phyloP scores from a whole-genome alignment of 2,329 filamentous ascomycete species.

The Xylaria arbuscula region DNA sequence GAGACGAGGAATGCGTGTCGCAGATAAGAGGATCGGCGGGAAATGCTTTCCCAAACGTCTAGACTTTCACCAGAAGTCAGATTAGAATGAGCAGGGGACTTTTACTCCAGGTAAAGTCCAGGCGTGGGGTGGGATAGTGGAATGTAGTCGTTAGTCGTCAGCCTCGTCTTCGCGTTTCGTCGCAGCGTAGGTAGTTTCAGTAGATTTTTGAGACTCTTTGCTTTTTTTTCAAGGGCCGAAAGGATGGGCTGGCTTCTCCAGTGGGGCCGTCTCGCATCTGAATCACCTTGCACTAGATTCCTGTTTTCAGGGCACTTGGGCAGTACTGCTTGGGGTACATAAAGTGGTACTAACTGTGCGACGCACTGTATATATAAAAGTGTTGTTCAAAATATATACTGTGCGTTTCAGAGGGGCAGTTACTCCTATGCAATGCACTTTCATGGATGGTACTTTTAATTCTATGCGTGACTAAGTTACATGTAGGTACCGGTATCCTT shows the following conservation, averaged over 20 bases:
- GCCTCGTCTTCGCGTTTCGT: conserved; percentile 29
- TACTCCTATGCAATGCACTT: no score
- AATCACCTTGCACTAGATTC: conserved; percentile 1
- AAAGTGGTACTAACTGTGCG: no score
- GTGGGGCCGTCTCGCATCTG: conserved; percentile 20
- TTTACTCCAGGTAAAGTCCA: conserved; percentile 45
- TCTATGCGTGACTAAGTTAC: no score
- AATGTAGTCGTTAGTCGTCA: conserved; percentile 27
- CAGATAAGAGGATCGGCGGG: conserved; percentile 1
- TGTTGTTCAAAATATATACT: no score
- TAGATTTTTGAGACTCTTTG: conserved; percentile 17
- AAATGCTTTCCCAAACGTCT: neutral
- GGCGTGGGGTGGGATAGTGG: neutral
- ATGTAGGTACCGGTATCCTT: no score
- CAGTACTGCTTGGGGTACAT: no score
- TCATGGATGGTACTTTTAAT: no score
- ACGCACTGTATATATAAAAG: neutral
- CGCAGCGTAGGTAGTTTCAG: conserved; percentile 17
- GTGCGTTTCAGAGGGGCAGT: no score
- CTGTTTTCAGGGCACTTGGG: no score
- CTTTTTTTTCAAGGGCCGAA: conserved; percentile 5
- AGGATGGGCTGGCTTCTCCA: conserved; percentile 15
- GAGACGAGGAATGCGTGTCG: conserved; percentile 6
- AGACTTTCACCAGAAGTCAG: conserved; percentile 1
- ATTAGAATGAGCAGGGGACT: conserved; percentile 27